Conservation (phyloP, 768 basidiomycete species). For the Hydnum rufescens region DNA sequence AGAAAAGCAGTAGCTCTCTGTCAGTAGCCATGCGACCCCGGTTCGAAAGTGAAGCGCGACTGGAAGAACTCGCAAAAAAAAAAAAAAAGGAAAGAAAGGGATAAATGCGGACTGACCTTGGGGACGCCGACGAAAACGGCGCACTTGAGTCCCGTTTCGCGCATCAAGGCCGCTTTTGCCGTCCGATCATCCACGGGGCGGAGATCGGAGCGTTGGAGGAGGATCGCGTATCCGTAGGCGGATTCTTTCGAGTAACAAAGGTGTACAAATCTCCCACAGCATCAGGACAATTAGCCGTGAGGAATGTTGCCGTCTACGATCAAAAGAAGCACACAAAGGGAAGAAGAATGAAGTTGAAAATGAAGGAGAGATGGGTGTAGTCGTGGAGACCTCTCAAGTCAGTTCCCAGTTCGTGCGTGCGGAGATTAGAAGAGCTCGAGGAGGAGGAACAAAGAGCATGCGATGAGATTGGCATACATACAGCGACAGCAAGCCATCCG, state of each 20-base stretch:
- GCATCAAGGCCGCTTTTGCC: constrained; percentile 63
- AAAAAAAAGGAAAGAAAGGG: constrained; percentile 1
- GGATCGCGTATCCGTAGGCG: constrained; percentile 9
- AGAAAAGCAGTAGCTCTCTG: too few species aligned
- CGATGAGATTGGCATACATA: constrained; percentile 17
- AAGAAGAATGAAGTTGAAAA: background rate
- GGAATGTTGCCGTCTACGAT: constrained; percentile 58
- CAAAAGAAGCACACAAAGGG: too few species aligned
- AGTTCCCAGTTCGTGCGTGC: too few species aligned
- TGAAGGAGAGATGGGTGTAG: background rate
- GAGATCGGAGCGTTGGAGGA: constrained; percentile 14
- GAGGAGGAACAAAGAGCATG: background rate
- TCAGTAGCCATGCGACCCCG: too few species aligned
- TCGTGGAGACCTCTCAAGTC: background rate
- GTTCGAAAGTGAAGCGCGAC: too few species aligned
- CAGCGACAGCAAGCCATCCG: constrained; percentile 67
- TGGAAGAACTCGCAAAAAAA: background rate
- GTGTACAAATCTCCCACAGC: constrained; percentile 65
- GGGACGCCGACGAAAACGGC: constrained; percentile 78
- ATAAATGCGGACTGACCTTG: constrained; percentile 31
- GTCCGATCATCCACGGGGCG: constrained; percentile 34
- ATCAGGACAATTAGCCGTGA: constrained; percentile 65
- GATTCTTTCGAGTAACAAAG: constrained; percentile 34
- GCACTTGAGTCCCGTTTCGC: constrained; percentile 79
- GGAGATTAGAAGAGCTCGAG: background rate